A percentile compares a stretch with the other conserved stretches of the same genome.
Conservation (phyloP, 257 asterid genomes). For the Fraxinus pennsylvanica region DNA sequence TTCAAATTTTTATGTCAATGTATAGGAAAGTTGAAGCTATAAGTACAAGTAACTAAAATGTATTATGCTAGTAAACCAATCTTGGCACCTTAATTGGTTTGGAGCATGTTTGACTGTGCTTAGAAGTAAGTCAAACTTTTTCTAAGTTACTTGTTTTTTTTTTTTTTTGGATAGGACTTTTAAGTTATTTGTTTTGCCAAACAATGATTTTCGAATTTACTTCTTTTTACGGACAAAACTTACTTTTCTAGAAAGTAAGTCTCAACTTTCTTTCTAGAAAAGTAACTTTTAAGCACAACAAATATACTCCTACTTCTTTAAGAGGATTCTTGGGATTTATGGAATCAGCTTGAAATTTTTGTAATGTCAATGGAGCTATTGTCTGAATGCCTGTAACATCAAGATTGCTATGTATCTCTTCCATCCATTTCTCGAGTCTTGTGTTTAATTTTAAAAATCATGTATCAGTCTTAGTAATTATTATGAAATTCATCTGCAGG, state of each 20-base stretch:
- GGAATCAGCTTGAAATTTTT: neutral
- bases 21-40: neutral
- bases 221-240: neutral
- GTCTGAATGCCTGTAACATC: neutral
- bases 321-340: neutral
- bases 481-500: slow-evolving; percentile 43
- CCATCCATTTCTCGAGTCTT: neutral
- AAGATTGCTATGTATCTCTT: neutral
- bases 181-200: neutral
- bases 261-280: neutral
- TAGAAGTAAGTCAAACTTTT: neutral
- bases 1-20: neutral
- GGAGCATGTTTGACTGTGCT: neutral
- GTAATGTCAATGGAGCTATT: neutral
- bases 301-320: neutral
- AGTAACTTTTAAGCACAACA: neutral
- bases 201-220: neutral
- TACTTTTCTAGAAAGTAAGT: neutral
- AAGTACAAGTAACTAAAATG: neutral
- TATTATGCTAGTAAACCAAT: neutral
- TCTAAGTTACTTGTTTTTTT: neutral
- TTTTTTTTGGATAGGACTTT: neutral
- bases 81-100: neutral
- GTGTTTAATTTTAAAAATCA: neutral
- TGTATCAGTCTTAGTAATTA: slow-evolving; percentile 2